Base-by-base conservation (phyloP, 2,329 filamentous ascomycete species). In the Alternaria incomplexa region DNA sequence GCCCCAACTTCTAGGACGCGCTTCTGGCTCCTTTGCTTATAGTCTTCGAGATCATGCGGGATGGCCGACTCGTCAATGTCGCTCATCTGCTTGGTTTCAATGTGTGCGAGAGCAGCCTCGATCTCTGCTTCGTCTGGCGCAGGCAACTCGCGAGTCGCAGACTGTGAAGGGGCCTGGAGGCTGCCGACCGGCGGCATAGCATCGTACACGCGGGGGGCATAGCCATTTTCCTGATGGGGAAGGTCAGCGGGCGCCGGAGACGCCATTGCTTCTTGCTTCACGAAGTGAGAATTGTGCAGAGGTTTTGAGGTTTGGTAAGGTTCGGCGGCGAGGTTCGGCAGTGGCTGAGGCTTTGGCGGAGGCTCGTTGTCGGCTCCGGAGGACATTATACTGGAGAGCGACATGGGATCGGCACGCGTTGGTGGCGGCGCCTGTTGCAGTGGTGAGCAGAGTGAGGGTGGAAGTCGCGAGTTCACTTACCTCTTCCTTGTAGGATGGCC, bases 301-400 rank as follows among this genome's bases (percentile, higher is more conserved):
- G 74, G 66, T 58, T 77, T 73, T 28, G 74, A 69, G 15, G 64
- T 28, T 51, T 61, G 63, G 44, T 63, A 67, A 25, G 65, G 62
- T 48, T 76, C 70, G n/a, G 70, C 12, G 61, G 58, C 68, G 60
- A 70, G 70, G 51, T 60, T 72, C 56, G 65, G 76, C 64, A 59
- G 77, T 45, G 81, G 83, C 46, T 82, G 83, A 12, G 81, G 77
- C 68, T 83, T 85, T 53, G 79, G 80, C 15, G 88, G 85, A 56
- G 91, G 89, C 52, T 93, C 90, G 59, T 91, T 87, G 59, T 93
- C 90, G 58, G 91, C 86, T 69, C 88, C 93, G 5, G 93, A 95
- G 15, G 93, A 95, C 46, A 98, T 89, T 63, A 98, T 96, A 77
- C 94, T 97, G 69, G 93, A 96, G 76, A 98, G 96, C 6, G 94